These are phyloP conservation scores for Fraxinus xanthoxyloides DNA, from an alignment of 305 asterid species.

Conservation along the genomic window DNA sequence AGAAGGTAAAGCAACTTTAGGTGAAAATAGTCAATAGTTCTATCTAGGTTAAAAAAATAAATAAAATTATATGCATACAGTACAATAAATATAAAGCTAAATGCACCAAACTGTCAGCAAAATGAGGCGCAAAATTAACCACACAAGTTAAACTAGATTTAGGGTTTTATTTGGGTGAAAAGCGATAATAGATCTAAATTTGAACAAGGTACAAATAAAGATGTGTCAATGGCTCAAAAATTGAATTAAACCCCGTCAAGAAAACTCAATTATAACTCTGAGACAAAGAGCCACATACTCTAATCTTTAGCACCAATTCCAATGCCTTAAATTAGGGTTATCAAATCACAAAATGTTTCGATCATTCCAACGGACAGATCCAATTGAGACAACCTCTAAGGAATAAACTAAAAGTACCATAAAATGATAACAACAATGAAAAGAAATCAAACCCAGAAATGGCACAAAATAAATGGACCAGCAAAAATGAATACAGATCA, in stretches of 20 bases:
- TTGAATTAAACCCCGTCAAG: constrained; percentile 17
- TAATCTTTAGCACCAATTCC: constrained; percentile 15
- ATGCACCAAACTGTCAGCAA: background rate
- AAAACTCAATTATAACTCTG: constrained; percentile 3
- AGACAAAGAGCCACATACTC: background rate
- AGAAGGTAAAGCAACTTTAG: constrained; percentile 21
- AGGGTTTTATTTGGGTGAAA: constrained; percentile 17
- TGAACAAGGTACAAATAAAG: constrained; percentile 15
- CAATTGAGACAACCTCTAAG: constrained; percentile 18
- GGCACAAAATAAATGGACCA: constrained; percentile 25
- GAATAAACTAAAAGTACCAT: constrained; percentile 23
- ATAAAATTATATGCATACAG: background rate
- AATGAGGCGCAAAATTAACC: background rate
- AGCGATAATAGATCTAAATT: background rate
- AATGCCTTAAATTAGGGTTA: constrained; percentile 45
- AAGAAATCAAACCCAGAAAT: constrained; percentile 23
- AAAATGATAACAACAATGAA: constrained; percentile 15
- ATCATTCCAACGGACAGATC: constrained; percentile 23
- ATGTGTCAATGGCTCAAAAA: constrained; percentile 11
- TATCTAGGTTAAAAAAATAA: background rate
- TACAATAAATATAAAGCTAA: background rate
- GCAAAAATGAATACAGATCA: constrained; percentile 25
- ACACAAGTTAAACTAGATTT: background rate
- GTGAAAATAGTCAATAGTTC: constrained; percentile 8
- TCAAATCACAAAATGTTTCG: background rate